Evolutionary conservation across 2,329 filamentous ascomycete species (phyloP).

Genomic region (Cladosporium oxysporum): DNA sequence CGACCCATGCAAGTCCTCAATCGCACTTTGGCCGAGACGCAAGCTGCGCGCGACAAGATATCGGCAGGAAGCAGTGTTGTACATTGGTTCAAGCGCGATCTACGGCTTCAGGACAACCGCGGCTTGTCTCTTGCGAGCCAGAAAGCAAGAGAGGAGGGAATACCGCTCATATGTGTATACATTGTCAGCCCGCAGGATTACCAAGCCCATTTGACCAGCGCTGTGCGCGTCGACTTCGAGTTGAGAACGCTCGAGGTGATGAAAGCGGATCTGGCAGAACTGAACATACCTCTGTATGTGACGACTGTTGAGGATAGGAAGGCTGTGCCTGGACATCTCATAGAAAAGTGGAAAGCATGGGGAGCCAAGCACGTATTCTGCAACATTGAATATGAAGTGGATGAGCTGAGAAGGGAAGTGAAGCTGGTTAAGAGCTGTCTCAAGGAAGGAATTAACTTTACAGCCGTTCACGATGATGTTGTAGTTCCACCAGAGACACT

Average conservation of each 20-base stretch:
- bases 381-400: conserved; percentile 90
- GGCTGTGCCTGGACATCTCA: conserved; percentile 60
- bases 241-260: conserved; percentile 69
- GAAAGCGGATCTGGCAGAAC: conserved; percentile 63
- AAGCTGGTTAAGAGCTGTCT: conserved; percentile 62
- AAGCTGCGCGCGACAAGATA: conserved; percentile 54
- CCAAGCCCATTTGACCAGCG: conserved; percentile 73
- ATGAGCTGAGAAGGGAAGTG: conserved; percentile 79
- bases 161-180: conserved; percentile 76
- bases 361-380: conserved; percentile 72
- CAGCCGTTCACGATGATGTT: conserved; percentile 78
- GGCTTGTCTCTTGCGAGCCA: conserved; percentile 66
- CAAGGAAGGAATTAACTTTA: conserved; percentile 65
- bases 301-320: conserved; percentile 70
- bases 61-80: conserved; percentile 65
- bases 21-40: conserved; percentile 62
- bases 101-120: conserved; percentile 73
- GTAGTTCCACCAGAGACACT: conserved; percentile 74
- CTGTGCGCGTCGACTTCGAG: conserved; percentile 76
- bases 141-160: conserved; percentile 64
- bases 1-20: conserved; percentile 72
- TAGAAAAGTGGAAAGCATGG: conserved; percentile 70
- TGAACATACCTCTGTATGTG: conserved; percentile 77
- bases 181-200: conserved; percentile 82
- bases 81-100: conserved; percentile 88